Evolutionary conservation across 352 stramenopile species (phyloP), one percentile per base, ranked within the genome.

Genomic region (Plasmopara viticola): DNA sequence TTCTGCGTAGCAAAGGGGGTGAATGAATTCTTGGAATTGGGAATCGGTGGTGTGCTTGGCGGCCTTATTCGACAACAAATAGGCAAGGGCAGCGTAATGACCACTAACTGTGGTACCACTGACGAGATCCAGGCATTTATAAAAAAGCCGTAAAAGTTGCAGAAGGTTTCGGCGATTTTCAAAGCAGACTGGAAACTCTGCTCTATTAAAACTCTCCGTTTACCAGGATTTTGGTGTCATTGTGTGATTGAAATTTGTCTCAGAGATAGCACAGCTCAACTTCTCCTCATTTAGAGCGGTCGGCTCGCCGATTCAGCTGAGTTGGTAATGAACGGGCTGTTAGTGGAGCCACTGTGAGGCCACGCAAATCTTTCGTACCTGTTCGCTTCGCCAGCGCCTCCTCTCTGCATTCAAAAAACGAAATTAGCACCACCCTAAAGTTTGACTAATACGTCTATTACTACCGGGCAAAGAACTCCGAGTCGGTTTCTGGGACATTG

Each of bases 401-500:
- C 53, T 72, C 68, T 50, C 80, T 90, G 34, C 28, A 64, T 6
- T n/a, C 35, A 51, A 33, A 2, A 3, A 39, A 9, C 20, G 0
- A 48, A 0, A 30, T 50, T 14, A 50, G 25, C 18, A 29, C 25
- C 18, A 44, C 8, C 4, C 18, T 6, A 18, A 25, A 6, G 20
- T 13, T 20, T 48, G 7, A 9, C 43, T 10, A 20, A 8, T 37
- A 40, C 1, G n/a, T 38, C 3, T 9, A 20, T 34, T 42, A n/a
- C 47, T 55, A 92, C 81, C 80, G 74, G 14, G 78, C 83, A 49
- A 87, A 87, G 20, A 88, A 77, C 51, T 91, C 75, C 66, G 79
- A 90, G 69, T 94, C 73, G 44, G 78, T 90, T 64, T 94, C 80
- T 5, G 83, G 80, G 31, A 66, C 78, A 68, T 91, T 90, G 38